Evolutionary conservation across 2,329 filamentous ascomycete genomes (phyloP), one percentile per base, ranked within the genome.

Genomic region (Pleomassaria siparia): DNA sequence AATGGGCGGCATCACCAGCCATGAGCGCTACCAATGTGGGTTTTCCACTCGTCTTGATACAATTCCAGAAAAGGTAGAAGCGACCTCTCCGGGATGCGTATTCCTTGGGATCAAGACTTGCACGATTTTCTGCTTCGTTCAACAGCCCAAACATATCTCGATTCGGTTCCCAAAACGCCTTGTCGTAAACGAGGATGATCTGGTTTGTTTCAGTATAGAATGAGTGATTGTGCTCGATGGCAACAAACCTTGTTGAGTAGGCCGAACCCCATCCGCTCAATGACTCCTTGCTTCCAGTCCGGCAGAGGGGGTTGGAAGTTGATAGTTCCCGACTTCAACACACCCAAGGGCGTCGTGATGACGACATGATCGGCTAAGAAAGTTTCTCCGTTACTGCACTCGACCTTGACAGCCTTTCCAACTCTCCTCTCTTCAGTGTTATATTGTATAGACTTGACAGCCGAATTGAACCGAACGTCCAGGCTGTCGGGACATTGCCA

Each of bases 11-110:
- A 59, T 96, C 89, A 18, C 94, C 94, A 41, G 92, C 92, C 92
- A 99, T 96, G 22, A 99, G 80, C 8, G 90, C 94, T 51, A 97
- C 84, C 20, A 96, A 79, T 43, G 91, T 90, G 28, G 75, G 94
- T 28, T 95, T 77, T 1, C 95, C 95, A 37, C 88, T 91, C 2
- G 89, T 95, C 58, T 90, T 89, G 50, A 91, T 87, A 45, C 91
- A 90, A 62, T 99, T 97, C 82, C 96, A 97, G 82, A 96, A 97
- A 59, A 99, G 83, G 63, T 97, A 99, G 72, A 96, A 96, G 20
- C 91, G 86, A n/a, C 92, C 92, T 44, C 92, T 84, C 51, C 84
- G 85, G 3, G 80, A 76, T 4, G 84, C 78, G 63, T 97, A 97
- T 55, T 96, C 88, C 42, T 82, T 81, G 62, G 95, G 90, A 36